A percentile compares a stretch with the other conserved stretches of the same genome.
phyloP scores from a whole-genome alignment of 129 eudicot species.

The Dittrichia graveolens region DNA sequence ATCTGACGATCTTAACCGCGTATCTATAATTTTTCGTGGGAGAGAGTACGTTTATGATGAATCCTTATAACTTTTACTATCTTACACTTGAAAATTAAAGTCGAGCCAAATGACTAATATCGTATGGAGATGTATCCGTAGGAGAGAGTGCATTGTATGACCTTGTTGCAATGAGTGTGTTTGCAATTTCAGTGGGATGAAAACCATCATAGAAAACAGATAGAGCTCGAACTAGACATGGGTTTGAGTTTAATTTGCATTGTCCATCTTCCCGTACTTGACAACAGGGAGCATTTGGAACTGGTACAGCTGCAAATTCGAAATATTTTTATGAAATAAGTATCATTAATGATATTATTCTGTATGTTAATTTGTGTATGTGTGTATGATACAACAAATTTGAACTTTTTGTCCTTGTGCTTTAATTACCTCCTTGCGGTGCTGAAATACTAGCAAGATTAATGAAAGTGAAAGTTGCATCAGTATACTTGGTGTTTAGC shows the following conservation, averaged over 20 bases:
- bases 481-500: constrained; percentile 19
- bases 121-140: constrained; percentile 28
- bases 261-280: constrained; percentile 18
- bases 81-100: neutral
- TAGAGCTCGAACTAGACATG: neutral
- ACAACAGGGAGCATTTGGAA: constrained; percentile 32
- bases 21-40: no score
- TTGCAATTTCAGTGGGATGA: constrained; percentile 38
- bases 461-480: constrained; percentile 39
- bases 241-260: constrained; percentile 27
- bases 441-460: constrained; percentile 20
- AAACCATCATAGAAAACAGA: constrained; percentile 29
- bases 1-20: no score
- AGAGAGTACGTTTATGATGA: no score
- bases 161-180: constrained; percentile 28
- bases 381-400: neutral
- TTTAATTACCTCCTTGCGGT: constrained; percentile 11
- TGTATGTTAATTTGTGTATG: neutral
- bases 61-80: no score
- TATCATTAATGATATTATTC: neutral
- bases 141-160: constrained; percentile 24
- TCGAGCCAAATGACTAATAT: constrained; percentile 27
- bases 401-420: neutral
- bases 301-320: constrained; percentile 2
- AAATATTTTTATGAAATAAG: neutral